Conservation (phyloP, 257 asterid species). For the Knoxia roxburghii region DNA sequence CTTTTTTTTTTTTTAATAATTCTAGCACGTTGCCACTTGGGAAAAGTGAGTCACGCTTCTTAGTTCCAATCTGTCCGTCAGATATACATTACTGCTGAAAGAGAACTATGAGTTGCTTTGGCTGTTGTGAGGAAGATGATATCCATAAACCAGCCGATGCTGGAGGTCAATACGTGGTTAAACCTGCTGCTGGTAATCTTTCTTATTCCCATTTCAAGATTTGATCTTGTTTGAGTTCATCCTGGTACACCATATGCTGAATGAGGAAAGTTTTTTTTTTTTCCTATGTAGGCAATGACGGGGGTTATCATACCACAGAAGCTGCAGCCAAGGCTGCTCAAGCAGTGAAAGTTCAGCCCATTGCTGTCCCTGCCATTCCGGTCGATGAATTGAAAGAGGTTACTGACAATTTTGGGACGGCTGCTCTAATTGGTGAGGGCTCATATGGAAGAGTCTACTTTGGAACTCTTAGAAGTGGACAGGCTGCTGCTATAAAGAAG, state of each 20-base stretch:
- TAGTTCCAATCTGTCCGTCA: background rate
- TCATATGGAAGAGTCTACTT: conserved; percentile 87
- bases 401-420: conserved; percentile 56
- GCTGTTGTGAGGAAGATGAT: conserved; percentile 68
- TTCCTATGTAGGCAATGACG: conserved; percentile 43
- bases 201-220: conserved; percentile 5
- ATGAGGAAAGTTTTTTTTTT: background rate
- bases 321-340: conserved; percentile 44
- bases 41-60: background rate
- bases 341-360: conserved; percentile 60
- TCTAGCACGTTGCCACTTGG: background rate
- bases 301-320: conserved; percentile 47
- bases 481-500: conserved; percentile 77
- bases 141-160: conserved; percentile 47
- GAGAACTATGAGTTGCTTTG: conserved; percentile 57
- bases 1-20: background rate
- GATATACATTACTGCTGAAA: background rate
- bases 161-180: conserved; percentile 44
- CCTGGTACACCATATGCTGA: background rate
- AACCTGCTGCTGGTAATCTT: conserved; percentile 52
- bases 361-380: conserved; percentile 63
- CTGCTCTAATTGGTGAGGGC: conserved; percentile 78
- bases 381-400: conserved; percentile 75
- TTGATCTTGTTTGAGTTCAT: background rate
- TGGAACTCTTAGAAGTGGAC: conserved; percentile 52